Conservation (phyloP, 2,329 filamentous ascomycete species). For the Bipolaris zeicola region DNA sequence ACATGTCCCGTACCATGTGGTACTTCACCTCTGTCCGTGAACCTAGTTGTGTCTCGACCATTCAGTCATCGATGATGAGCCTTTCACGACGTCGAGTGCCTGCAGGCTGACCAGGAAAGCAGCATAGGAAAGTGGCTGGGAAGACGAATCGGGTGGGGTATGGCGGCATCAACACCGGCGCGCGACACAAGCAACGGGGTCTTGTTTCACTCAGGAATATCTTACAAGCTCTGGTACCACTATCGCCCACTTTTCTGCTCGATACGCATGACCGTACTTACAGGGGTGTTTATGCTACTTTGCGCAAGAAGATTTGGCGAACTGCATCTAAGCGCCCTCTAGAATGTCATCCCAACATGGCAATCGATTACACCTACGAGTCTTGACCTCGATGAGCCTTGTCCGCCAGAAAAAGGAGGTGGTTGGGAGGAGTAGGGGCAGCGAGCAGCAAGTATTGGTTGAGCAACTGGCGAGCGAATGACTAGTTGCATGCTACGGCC, state of each 20-base stretch:
- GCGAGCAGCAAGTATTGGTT: constrained; percentile 4
- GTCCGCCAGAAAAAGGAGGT: neutral
- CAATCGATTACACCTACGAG: constrained; percentile 5
- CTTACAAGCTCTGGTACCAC: constrained; percentile 26
- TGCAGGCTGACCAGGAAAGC: constrained; percentile 37
- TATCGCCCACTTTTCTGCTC: constrained; percentile 17
- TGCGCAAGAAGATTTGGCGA: constrained; percentile 11
- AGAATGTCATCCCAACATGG: constrained; percentile 3
- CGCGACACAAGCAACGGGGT: constrained; percentile 39
- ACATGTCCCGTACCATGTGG: constrained; percentile 28
- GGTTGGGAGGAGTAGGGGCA: neutral
- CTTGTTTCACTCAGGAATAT: constrained; percentile 38
- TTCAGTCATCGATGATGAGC: constrained; percentile 25
- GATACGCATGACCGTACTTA: constrained; percentile 31
- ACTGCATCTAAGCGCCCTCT: constrained; percentile 30
- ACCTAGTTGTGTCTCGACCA: constrained; percentile 29
- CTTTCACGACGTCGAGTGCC: constrained; percentile 26
- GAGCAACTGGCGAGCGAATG: constrained; percentile 17
- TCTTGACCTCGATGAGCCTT: constrained; percentile 3
- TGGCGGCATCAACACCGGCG: constrained; percentile 23
- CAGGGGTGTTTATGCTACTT: constrained; percentile 29
- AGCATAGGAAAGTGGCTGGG: constrained; percentile 25
- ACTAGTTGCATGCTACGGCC: constrained; percentile 26
- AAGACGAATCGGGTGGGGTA: constrained; percentile 26
- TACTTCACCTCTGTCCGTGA: constrained; percentile 36